Percentiles rank a stretch among this genome's conserved stretches.
These are phyloP conservation scores for Xylaria polymorpha DNA, from an alignment of 2,329 filamentous ascomycete genomes.

Conservation along the genomic window DNA sequence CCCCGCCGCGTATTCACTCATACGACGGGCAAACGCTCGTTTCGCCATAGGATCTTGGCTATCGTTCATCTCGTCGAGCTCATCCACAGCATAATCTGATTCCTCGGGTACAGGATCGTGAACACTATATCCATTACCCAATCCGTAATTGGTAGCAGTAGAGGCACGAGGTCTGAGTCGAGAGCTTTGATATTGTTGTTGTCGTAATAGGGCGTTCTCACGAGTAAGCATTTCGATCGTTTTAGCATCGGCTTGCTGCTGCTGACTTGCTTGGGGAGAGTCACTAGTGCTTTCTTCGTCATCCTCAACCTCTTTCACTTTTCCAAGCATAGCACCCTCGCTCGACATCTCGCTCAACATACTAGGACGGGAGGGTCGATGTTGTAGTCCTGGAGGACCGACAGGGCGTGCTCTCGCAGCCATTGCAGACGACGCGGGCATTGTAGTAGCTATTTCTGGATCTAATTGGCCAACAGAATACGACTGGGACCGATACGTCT, in stretches of 20 bases:
- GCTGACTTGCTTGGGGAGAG: slow-evolving; percentile 63
- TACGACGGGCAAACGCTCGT: slow-evolving; percentile 61
- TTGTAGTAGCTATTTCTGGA: slow-evolving; percentile 64
- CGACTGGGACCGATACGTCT: slow-evolving; percentile 94
- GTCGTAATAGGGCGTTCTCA: slow-evolving; percentile 72
- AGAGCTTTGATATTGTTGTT: slow-evolving; percentile 64
- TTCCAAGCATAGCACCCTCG: slow-evolving; percentile 70
- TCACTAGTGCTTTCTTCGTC: slow-evolving; percentile 69
- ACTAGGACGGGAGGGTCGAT: slow-evolving; percentile 82
- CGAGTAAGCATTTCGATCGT: slow-evolving; percentile 71
- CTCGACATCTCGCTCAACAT: slow-evolving; percentile 79
- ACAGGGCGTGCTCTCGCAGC: slow-evolving; percentile 62
- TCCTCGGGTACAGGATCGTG: slow-evolving; percentile 72
- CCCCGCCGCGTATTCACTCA: slow-evolving; percentile 65
- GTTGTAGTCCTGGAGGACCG: slow-evolving; percentile 77
- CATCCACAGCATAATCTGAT: slow-evolving; percentile 78
- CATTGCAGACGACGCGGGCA: slow-evolving; percentile 62
- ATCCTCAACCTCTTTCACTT: slow-evolving; percentile 77
- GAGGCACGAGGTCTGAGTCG: slow-evolving; percentile 69
- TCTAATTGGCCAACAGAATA: slow-evolving; percentile 95
- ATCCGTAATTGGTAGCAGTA: slow-evolving; percentile 63
- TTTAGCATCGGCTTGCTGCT: slow-evolving; percentile 68
- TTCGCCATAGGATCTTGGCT: slow-evolving; percentile 59
- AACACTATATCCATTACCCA: slow-evolving; percentile 69
- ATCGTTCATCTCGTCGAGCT: slow-evolving; percentile 73